Conservation (phyloP, 306 rosid species). For the Cucumis melo region DNA sequence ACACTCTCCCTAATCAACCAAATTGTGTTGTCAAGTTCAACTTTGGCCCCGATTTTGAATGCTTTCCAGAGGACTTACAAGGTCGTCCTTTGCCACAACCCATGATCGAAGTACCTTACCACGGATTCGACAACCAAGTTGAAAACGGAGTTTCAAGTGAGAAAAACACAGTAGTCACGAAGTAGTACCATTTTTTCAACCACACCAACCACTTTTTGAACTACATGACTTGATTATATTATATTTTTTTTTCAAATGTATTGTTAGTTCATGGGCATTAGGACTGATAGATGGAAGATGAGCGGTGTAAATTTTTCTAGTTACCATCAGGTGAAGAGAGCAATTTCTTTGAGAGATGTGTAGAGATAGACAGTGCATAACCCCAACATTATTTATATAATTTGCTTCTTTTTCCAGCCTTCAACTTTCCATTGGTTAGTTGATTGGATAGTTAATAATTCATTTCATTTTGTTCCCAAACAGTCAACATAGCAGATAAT, state of each 20-base stretch:
- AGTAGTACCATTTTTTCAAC: neutral
- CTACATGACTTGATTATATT: neutral
- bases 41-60: slow-evolving; percentile 82
- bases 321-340: neutral
- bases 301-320: slow-evolving; percentile 1
- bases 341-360: neutral
- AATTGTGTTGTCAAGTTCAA: slow-evolving; percentile 88
- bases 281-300: neutral
- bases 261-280: neutral
- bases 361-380: neutral
- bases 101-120: slow-evolving; percentile 80
- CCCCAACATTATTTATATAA: slow-evolving; percentile 2
- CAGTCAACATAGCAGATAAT: neutral
- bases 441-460: neutral
- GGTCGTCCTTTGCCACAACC: slow-evolving; percentile 62
- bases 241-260: no score
- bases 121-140: slow-evolving; percentile 50
- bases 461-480: neutral
- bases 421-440: neutral
- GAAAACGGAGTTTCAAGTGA: slow-evolving; percentile 56
- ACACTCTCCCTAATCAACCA: slow-evolving; percentile 76
- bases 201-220: neutral
- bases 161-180: slow-evolving; percentile 26
- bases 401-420: neutral
- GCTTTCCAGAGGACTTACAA: slow-evolving; percentile 48